Evolutionary conservation across 78 protist genomes (phyloP).

Genomic region (Planoprotostelium fungivorum): DNA sequence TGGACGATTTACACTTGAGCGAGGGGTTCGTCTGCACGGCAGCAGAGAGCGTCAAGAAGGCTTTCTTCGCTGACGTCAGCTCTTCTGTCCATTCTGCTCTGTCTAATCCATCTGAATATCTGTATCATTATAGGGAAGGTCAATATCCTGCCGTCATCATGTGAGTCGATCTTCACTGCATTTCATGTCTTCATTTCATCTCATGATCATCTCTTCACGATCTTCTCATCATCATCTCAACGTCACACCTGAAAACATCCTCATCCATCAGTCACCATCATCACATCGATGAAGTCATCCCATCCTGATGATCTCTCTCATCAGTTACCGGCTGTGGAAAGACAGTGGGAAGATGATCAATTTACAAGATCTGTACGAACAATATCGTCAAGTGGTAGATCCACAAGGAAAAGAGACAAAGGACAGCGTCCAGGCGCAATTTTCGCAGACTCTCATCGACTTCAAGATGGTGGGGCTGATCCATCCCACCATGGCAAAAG

Average conservation of each 20-base stretch:
- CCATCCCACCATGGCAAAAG: neutral
- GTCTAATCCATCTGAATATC: neutral
- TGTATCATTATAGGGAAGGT: neutral
- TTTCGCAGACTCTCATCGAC: neutral
- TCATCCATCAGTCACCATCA: too few species aligned
- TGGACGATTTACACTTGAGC: neutral
- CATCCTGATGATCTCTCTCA: too few species aligned
- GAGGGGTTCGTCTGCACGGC: neutral
- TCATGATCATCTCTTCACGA: too few species aligned
- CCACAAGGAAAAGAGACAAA: neutral
- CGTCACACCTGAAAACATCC: too few species aligned
- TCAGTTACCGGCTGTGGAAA: neutral
- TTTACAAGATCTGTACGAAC: neutral
- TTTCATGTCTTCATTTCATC: too few species aligned
- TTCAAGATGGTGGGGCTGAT: neutral
- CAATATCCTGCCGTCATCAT: neutral
- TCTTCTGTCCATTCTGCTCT: neutral
- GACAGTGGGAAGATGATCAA: neutral
- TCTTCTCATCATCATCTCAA: neutral
- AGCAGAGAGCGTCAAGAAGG: neutral
- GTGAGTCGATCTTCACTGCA: too few species aligned
- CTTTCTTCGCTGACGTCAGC: neutral
- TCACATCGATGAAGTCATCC: too few species aligned
- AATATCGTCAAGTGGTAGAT: neutral
- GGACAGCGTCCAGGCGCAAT: neutral